Percentiles rank a stretch among this genome's conserved stretches.
These are phyloP conservation scores for Kodamaea fungicola DNA, from an alignment of 1,139 yeast genomes.

Conservation along the genomic window DNA sequence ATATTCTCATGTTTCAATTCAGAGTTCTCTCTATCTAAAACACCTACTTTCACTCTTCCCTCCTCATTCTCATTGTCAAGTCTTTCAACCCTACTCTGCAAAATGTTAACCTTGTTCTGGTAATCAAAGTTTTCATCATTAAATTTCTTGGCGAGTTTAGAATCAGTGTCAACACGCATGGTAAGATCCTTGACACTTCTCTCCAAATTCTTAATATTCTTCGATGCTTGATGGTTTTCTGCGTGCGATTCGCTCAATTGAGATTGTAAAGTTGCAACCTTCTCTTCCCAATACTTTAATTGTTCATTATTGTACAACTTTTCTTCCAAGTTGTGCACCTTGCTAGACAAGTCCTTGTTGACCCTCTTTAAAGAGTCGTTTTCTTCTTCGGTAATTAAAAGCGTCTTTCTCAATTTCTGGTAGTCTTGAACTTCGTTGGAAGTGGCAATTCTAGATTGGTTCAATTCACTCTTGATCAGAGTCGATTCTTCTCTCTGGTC, in stretches of 20 bases:
- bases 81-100: conserved; percentile 32
- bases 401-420: conserved; percentile 36
- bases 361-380: conserved; percentile 39
- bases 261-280: conserved; percentile 27
- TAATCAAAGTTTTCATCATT: conserved; percentile 48
- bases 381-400: conserved; percentile 39
- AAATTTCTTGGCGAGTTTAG: conserved; percentile 37
- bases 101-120: conserved; percentile 40
- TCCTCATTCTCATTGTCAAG: conserved; percentile 39
- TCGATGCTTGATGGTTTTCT: conserved; percentile 31
- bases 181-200: conserved; percentile 35
- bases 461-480: conserved; percentile 33
- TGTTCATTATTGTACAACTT: conserved; percentile 46
- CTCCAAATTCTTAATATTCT: conserved; percentile 29
- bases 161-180: conserved; percentile 35
- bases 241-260: conserved; percentile 30
- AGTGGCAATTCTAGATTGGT: conserved; percentile 31
- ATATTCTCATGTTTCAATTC: conserved; percentile 54
- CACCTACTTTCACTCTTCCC: conserved; percentile 35
- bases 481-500: conserved; percentile 31
- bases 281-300: conserved; percentile 43
- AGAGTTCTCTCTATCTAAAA: conserved; percentile 34
- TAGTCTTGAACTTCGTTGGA: conserved; percentile 34
- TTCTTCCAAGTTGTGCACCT: conserved; percentile 35
- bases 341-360: conserved; percentile 32